phyloP scores from a whole-genome alignment of 176 grass and related monocot species.

The Oryza glumipatula region DNA sequence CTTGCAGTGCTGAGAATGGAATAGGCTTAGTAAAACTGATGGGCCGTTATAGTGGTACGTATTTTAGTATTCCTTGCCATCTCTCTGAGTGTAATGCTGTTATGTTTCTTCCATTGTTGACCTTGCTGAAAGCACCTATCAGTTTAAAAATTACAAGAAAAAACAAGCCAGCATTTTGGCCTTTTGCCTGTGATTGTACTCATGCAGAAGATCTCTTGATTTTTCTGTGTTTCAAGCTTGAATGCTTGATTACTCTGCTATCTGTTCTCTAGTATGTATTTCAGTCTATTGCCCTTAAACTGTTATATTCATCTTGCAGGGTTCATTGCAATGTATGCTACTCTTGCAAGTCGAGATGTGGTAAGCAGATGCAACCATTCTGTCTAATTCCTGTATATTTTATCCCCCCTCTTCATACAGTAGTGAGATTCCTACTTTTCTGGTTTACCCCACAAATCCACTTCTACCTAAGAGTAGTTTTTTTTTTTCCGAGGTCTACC shows the following conservation, averaged over 20 bases:
- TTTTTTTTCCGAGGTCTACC: neutral
- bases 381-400: neutral
- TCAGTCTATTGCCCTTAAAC: constrained; percentile 8
- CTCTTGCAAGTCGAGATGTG: constrained; percentile 95
- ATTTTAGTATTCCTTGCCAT: constrained; percentile 30
- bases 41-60: constrained; percentile 98
- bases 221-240: constrained; percentile 23
- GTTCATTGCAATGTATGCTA: constrained; percentile 97
- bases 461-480: neutral
- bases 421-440: neutral
- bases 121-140: neutral
- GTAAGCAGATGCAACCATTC: constrained; percentile 49
- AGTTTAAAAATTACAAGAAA: neutral
- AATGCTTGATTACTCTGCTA: neutral
- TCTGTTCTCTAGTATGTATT: neutral
- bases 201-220: constrained; percentile 5
- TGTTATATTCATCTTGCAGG: constrained; percentile 51
- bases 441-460: constrained; percentile 1
- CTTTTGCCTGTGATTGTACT: neutral
- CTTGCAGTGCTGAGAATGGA: constrained; percentile 89
- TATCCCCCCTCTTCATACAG: neutral
- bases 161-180: neutral
- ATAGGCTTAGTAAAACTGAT: constrained; percentile 98
- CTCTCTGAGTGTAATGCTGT: neutral
- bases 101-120: constrained; percentile 13